Conservation (phyloP, 1,139 yeast species). For the Saccharomycopsis phalli region DNA sequence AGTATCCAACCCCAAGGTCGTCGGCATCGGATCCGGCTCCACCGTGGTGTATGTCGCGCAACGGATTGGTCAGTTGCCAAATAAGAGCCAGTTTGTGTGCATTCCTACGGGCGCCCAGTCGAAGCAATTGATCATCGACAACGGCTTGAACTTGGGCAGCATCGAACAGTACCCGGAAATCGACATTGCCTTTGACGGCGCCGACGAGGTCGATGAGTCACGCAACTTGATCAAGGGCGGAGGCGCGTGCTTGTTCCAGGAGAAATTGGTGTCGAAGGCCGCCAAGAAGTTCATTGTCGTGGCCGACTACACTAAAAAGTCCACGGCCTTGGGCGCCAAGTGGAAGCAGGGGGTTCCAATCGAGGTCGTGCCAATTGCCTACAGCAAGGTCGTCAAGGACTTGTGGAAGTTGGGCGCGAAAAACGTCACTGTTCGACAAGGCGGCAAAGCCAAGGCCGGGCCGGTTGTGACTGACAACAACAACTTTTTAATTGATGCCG, state of each 20-base stretch:
- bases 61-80: slow-evolving; percentile 63
- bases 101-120: slow-evolving; percentile 97
- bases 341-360: slow-evolving; percentile 95
- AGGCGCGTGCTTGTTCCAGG: slow-evolving; percentile 96
- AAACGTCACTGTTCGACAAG: slow-evolving; percentile 64
- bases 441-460: slow-evolving; percentile 91
- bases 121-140: slow-evolving; percentile 71
- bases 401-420: slow-evolving; percentile 58
- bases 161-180: slow-evolving; percentile 73
- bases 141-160: slow-evolving; percentile 69
- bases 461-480: slow-evolving; percentile 97
- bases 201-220: slow-evolving; percentile 83
- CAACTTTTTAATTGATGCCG: slow-evolving; percentile 88
- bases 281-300: slow-evolving; percentile 75
- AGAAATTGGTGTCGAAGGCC: slow-evolving; percentile 82
- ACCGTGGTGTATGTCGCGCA: slow-evolving; percentile 96
- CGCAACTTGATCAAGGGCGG: slow-evolving; percentile 95
- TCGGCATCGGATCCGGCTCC: slow-evolving; percentile 95
- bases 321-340: slow-evolving; percentile 54
- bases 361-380: slow-evolving; percentile 88
- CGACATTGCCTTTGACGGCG: slow-evolving; percentile 96
- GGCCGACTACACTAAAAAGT: slow-evolving; percentile 85
- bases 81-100: slow-evolving; percentile 55
- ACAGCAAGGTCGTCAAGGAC: slow-evolving; percentile 63
- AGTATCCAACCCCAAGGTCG: slow-evolving; percentile 49